These are phyloP conservation scores for Rickenella mellea DNA, from an alignment of 768 basidiomycete genomes.

Conservation along the genomic window DNA sequence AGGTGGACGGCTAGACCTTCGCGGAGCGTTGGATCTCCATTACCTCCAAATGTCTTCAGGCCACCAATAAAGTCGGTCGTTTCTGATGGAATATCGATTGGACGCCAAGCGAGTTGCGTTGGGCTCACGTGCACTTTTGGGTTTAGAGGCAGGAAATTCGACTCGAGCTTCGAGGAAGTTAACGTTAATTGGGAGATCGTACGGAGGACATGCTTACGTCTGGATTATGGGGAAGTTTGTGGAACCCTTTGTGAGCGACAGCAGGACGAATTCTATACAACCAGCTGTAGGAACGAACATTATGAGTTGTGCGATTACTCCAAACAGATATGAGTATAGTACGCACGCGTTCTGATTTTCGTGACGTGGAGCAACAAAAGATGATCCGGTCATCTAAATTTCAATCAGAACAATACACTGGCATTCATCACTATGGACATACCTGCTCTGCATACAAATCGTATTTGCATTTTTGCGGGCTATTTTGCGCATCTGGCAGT, in stretches of 20 bases:
- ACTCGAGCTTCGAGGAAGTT: slow-evolving; percentile 36
- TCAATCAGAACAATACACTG: not conserved
- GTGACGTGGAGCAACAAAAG: slow-evolving; percentile 48
- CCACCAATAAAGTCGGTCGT: slow-evolving; percentile 44
- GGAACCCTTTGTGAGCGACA: slow-evolving; percentile 58
- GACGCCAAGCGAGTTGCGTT: slow-evolving; percentile 59
- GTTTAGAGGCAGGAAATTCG: slow-evolving; percentile 50
- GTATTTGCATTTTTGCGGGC: slow-evolving; percentile 54
- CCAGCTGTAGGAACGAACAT: slow-evolving; percentile 29
- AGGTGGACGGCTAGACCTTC: slow-evolving; percentile 60
- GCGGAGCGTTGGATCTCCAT: slow-evolving; percentile 51
- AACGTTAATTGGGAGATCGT: not conserved
- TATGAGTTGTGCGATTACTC: not conserved
- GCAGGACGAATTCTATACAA: slow-evolving; percentile 61
- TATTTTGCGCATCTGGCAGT: slow-evolving; percentile 51
- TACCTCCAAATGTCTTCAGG: slow-evolving; percentile 53
- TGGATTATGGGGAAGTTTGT: slow-evolving; percentile 41
- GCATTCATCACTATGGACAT: slow-evolving; percentile 10
- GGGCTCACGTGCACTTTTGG: slow-evolving; percentile 51
- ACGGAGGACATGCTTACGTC: slow-evolving; percentile 31
- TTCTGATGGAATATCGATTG: slow-evolving; percentile 42
- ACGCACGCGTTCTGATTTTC: slow-evolving; percentile 45
- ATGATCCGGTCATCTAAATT: slow-evolving; percentile 47
- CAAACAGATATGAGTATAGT: not conserved
- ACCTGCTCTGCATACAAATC: slow-evolving; percentile 54